A percentile compares a stretch with the other conserved stretches of the same genome.
Conservation (phyloP, 192 early-diverging fungal species). For the Kappamyces sp. region DNA sequence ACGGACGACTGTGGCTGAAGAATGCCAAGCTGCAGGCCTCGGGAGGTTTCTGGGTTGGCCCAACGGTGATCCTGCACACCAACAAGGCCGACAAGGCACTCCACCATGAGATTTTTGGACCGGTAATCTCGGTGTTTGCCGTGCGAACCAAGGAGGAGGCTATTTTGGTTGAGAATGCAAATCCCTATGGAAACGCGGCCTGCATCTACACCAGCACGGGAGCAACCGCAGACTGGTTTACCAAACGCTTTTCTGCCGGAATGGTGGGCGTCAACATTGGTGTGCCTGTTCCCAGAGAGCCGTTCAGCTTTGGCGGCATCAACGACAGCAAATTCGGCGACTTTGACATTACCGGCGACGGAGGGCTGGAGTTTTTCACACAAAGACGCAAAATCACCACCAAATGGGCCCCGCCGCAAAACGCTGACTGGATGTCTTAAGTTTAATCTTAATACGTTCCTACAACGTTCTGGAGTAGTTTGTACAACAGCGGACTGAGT, state of each 20-base stretch:
- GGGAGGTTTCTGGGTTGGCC: constrained; percentile 69
- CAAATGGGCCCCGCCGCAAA: constrained; percentile 62
- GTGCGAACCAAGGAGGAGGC: constrained; percentile 56
- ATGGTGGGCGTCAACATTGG: constrained; percentile 80
- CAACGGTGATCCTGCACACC: constrained; percentile 61
- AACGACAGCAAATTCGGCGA: constrained; percentile 63
- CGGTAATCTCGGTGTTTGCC: constrained; percentile 62
- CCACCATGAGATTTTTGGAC: constrained; percentile 80
- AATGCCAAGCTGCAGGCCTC: constrained; percentile 12
- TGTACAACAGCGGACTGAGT: constrained; percentile 36
- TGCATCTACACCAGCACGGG: constrained; percentile 65
- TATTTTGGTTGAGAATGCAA: constrained; percentile 67
- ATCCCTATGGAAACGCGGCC: constrained; percentile 48
- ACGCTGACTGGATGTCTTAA: constrained; percentile 31
- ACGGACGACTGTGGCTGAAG: constrained; percentile 52
- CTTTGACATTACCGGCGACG: constrained; percentile 58
- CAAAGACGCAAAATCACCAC: constrained; percentile 68
- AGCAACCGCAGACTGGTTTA: constrained; percentile 62
- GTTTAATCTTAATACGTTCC: constrained; percentile 29
- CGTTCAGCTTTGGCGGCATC: constrained; percentile 78
- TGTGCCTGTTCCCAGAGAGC: constrained; percentile 64
- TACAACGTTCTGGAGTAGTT: constrained; percentile 37
- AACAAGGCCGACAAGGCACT: constrained; percentile 54
- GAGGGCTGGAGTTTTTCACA: constrained; percentile 71
- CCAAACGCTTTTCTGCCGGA: constrained; percentile 62